These are phyloP conservation scores for Abortiporus biennis DNA, from an alignment of 1,284 basidiomycete species.

Conservation along the genomic window DNA sequence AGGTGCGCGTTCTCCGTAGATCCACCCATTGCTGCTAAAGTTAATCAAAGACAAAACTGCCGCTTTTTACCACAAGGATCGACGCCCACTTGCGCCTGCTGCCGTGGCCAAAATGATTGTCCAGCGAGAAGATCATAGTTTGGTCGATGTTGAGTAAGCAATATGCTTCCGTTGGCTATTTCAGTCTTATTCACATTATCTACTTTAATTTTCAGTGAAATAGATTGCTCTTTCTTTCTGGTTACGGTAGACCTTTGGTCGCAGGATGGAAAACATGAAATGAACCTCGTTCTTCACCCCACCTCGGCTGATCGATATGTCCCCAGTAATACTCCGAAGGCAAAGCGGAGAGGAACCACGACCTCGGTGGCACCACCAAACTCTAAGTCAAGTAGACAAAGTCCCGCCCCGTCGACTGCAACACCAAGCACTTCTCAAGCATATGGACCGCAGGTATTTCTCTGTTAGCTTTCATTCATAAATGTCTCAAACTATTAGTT, in stretches of 20 bases:
- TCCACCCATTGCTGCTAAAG: slow-evolving; percentile 1
- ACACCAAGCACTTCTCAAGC: slow-evolving; percentile 12
- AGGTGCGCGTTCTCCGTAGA: slow-evolving; percentile 44
- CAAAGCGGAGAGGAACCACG: slow-evolving; percentile 31
- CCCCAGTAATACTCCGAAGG: slow-evolving; percentile 48
- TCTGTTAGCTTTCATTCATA: background rate
- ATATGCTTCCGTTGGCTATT: background rate
- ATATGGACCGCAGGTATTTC: slow-evolving; percentile 21
- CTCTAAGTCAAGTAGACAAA: slow-evolving; percentile 19
- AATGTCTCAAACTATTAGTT: background rate
- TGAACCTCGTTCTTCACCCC: slow-evolving; percentile 83
- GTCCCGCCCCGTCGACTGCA: slow-evolving; percentile 14
- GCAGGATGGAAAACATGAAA: slow-evolving; percentile 69
- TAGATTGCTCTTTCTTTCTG: slow-evolving; percentile 82
- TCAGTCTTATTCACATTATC: slow-evolving; percentile 12
- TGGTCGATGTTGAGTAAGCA: slow-evolving; percentile 75
- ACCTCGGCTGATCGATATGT: slow-evolving; percentile 70
- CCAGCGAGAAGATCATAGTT: slow-evolving; percentile 54
- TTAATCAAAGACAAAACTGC: slow-evolving; percentile 2
- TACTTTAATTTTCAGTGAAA: slow-evolving; percentile 45
- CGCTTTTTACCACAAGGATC: slow-evolving; percentile 58
- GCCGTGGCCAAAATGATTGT: slow-evolving; percentile 82
- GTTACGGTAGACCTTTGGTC: slow-evolving; percentile 89
- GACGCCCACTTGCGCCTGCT: slow-evolving; percentile 83
- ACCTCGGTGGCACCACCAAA: slow-evolving; percentile 16